Percentiles rank a stretch among this genome's conserved stretches.
phyloP scores from a whole-genome alignment of 208 protist genomes.

The Leishmania martiniquensis region DNA sequence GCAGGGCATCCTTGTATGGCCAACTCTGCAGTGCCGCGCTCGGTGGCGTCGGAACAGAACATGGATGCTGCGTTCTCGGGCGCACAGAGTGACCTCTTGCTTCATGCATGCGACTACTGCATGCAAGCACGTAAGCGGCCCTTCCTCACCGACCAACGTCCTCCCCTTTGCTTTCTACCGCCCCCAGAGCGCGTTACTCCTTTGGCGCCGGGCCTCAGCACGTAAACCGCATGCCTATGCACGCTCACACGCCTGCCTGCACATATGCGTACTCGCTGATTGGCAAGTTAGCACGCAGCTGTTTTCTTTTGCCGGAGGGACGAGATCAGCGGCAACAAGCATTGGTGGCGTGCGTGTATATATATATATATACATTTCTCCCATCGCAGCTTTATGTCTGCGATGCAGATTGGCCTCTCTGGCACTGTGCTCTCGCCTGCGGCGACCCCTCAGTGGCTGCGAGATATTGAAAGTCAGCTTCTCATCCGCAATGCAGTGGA shows the following conservation, averaged over 20 bases:
- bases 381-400: background rate
- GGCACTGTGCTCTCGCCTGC: background rate
- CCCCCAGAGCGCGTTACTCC: background rate
- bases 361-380: background rate
- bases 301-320: background rate
- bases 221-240: background rate
- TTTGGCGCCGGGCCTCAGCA: background rate
- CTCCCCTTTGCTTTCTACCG: too few species aligned
- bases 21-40: background rate
- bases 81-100: background rate
- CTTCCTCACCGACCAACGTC: background rate
- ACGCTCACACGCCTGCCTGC: background rate
- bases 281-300: background rate
- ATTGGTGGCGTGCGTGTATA: background rate
- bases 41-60: background rate
- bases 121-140: background rate
- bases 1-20: background rate
- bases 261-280: too few species aligned
- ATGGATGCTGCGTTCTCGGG: background rate
- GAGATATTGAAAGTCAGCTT: conserved; percentile 46
- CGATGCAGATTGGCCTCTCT: conserved; percentile 15
- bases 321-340: background rate
- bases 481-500: conserved; percentile 59
- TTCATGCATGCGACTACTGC: background rate
- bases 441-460: conserved; percentile 23